Conservation (phyloP, 2,329 filamentous ascomycete genomes). For the Sclerotinia subarctica region DNA sequence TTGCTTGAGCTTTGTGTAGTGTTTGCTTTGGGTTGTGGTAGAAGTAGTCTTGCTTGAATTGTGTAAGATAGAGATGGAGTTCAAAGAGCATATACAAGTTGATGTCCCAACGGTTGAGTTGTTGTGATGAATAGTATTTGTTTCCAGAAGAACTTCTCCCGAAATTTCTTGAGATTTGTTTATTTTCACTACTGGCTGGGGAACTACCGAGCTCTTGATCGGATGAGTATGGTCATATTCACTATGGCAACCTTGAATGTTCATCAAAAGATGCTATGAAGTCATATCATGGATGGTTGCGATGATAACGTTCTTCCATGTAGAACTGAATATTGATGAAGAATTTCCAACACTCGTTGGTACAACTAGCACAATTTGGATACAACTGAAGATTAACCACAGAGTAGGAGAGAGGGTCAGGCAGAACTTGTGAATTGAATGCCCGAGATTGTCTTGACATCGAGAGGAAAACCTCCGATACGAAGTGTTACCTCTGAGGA, state of each 20-base stretch:
- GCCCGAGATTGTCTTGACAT: not conserved
- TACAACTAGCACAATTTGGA: not conserved
- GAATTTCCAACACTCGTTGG: not conserved
- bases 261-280: not conserved
- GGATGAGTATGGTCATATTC: not conserved
- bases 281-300: not conserved
- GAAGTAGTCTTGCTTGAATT: not conserved
- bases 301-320: not conserved
- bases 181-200: not conserved
- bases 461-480: no score
- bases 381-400: not conserved
- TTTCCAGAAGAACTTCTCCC: not conserved
- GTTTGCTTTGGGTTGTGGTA: not conserved
- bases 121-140: not conserved
- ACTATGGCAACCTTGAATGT: not conserved
- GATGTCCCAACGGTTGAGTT: not conserved
- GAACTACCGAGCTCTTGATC: constrained; percentile 8
- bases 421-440: not conserved
- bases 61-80: not conserved
- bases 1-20: not conserved
- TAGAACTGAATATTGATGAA: not conserved
- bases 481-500: not conserved
- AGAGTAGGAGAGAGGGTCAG: not conserved
- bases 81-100: not conserved
- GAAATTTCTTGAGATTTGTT: not conserved